A percentile compares a stretch with the other conserved stretches of the same genome.
phyloP scores from a whole-genome alignment of 345 rosid species.

The Populus ilicifolia region DNA sequence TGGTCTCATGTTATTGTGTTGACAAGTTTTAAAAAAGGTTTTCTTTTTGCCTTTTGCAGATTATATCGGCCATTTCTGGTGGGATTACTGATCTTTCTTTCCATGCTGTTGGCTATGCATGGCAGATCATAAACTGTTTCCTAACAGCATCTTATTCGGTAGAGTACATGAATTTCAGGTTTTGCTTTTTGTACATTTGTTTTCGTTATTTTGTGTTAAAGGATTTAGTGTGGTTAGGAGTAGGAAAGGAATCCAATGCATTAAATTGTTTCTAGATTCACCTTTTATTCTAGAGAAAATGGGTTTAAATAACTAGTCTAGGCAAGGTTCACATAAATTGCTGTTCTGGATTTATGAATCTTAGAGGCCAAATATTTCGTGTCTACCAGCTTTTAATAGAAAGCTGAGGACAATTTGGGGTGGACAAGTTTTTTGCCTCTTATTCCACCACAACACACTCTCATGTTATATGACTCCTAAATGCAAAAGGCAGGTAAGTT shows the following conservation, averaged over 20 bases:
- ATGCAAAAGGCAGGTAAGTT: neutral
- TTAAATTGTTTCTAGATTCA: neutral
- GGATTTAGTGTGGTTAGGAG: neutral
- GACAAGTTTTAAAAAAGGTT: constrained; percentile 1
- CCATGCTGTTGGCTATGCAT: constrained; percentile 82
- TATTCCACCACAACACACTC: neutral
- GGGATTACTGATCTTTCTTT: constrained; percentile 94
- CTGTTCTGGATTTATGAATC: neutral
- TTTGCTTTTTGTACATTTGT: neutral
- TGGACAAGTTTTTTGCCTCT: neutral
- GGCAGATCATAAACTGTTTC: constrained; percentile 91
- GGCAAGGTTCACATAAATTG: neutral
- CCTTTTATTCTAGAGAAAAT: neutral
- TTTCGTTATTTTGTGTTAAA: neutral
- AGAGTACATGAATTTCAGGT: constrained; percentile 32
- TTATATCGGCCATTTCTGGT: constrained; percentile 91
- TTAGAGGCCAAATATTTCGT: neutral
- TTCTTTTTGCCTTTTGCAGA: constrained; percentile 41
- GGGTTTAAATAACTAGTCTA: constrained; percentile 2
- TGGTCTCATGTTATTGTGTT: neutral
- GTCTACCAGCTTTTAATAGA: neutral
- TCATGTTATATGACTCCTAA: neutral
- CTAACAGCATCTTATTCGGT: constrained; percentile 94
- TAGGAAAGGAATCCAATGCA: neutral
- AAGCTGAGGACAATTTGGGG: neutral